Evolutionary conservation across 345 rosid genomes (phyloP), one percentile per base, ranked within the genome.

Genomic region (Clausena lansium): DNA sequence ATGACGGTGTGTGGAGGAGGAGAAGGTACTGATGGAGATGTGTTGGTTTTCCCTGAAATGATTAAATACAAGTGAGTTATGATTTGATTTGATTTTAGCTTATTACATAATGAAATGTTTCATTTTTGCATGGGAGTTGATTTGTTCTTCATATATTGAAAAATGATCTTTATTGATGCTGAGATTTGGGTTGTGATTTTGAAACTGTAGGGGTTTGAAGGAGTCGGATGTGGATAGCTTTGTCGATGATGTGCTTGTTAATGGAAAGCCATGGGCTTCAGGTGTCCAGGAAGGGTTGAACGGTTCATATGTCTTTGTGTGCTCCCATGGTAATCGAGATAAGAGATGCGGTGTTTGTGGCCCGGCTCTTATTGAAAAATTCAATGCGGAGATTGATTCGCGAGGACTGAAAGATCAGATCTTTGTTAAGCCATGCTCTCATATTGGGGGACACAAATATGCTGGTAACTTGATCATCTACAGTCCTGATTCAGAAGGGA

Each of bases 301-400:
- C n/a, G 97, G 98, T 27, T 89, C 93, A 7, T 82, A 89, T 82
- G 83, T 96, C 2, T 96, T 96, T 77, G 97, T 96, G 33, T 96
- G 99, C 52, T 93, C 99, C 77, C 99, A 96, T 81, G 93, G 87
- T 38, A 94, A 89, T 81, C 97, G 96, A 2, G 99, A 96, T 79
- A 90, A 87, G 86, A 88, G 99, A 66, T 96, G 98, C 27, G 99
- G 98, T 55, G 97, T 96, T 76, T 96, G 99, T 84, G 99, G 99
- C 78, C 98, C 99, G 2, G 83, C 79, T 73, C 93, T 96, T 2
- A 90, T 96, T 27, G 91, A 91, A 47, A 96, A 86, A 79, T 86
- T 96, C 28, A 84, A 85, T 5, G 85, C 89, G 83, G 99, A 90
- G 83, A 87, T 92, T 39, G 86, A 79, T 38, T 80, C 81, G 3